Conservation (phyloP, 805 yeast genomes). For the Danielozyma ontarioensis region DNA sequence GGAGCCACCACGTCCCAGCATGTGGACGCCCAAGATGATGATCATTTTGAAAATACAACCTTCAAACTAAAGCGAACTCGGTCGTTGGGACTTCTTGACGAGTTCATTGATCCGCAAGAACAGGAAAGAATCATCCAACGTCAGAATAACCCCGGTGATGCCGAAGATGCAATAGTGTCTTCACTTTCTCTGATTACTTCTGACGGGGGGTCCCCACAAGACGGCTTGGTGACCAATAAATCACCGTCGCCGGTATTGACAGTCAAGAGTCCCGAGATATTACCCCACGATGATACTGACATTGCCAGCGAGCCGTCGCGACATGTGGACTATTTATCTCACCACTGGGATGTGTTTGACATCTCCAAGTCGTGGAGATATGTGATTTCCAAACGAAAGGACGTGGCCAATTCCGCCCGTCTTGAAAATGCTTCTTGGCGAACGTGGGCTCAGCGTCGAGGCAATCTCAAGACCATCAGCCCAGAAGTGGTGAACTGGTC, state of each 20-base stretch:
- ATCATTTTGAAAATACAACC: constrained; percentile 63
- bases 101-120: constrained; percentile 46
- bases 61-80: constrained; percentile 77
- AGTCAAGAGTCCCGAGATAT: constrained; percentile 26
- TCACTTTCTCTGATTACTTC: too few relatives aligned
- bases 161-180: neutral
- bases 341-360: constrained; percentile 93
- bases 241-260: constrained; percentile 6
- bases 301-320: constrained; percentile 74
- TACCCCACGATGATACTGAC: constrained; percentile 83
- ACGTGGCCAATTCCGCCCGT: constrained; percentile 58
- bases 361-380: constrained; percentile 95
- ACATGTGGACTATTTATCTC: constrained; percentile 93
- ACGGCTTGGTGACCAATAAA: constrained; percentile 2
- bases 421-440: constrained; percentile 75
- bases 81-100: constrained; percentile 76
- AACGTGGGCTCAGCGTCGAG: constrained; percentile 84
- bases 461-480: constrained; percentile 65
- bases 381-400: constrained; percentile 74
- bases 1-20: constrained; percentile 63
- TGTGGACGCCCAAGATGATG: constrained; percentile 66
- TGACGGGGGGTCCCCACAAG: neutral
- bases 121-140: constrained; percentile 9
- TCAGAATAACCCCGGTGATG: neutral
- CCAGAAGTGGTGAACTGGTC: constrained; percentile 95